Percentiles rank a stretch among this genome's conserved stretches.
These are phyloP conservation scores for Amaranthus hypochondriacus DNA, from an alignment of 148 eudicot species.

Conservation along the genomic window DNA sequence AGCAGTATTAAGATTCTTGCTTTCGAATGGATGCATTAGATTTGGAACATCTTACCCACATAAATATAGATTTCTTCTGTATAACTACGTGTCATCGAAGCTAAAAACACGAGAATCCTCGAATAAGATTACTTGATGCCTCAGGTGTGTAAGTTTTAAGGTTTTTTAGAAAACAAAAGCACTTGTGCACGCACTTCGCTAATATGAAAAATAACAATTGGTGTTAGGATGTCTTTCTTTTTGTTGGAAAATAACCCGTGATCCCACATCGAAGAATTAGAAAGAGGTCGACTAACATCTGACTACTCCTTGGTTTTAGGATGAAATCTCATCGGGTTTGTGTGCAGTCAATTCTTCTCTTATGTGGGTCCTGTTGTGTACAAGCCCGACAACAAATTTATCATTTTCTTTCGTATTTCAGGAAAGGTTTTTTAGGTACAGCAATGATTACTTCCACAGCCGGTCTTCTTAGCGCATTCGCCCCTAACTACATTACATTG, in stretches of 20 bases:
- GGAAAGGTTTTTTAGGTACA: constrained; percentile 27
- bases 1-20: not conserved
- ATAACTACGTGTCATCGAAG: not conserved
- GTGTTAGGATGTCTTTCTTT: too few species aligned
- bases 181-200: not conserved
- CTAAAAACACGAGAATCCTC: not conserved
- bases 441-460: constrained; percentile 29
- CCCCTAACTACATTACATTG: constrained; percentile 29
- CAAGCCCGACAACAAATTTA: not conserved
- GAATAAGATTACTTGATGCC: not conserved
- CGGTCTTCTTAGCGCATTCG: constrained; percentile 30
- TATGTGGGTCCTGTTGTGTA: too few species aligned
- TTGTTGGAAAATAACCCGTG: too few species aligned
- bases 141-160: not conserved
- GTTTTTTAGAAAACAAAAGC: not conserved
- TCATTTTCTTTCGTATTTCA: constrained; percentile 1
- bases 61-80: not conserved
- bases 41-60: not conserved
- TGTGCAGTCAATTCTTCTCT: not conserved
- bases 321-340: not conserved
- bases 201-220: not conserved
- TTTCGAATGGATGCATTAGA: too few species aligned
- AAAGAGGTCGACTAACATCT: too few species aligned
- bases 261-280: too few species aligned
- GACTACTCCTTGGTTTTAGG: not conserved